phyloP scores from a whole-genome alignment of 257 asterid species.

The Solanum acaule region DNA sequence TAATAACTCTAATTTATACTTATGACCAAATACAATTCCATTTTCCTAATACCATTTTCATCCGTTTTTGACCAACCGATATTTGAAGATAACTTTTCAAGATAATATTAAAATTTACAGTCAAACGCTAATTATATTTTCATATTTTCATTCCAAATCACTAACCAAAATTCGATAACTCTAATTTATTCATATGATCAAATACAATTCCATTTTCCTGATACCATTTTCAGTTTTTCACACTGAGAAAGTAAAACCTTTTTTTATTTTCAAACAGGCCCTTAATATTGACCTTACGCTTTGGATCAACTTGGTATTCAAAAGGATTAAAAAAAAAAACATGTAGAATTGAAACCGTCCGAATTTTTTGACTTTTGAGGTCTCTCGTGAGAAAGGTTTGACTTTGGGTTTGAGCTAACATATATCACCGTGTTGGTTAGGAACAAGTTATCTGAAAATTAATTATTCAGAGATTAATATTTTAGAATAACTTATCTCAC shows the following conservation, averaged over 20 bases:
- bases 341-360: neutral
- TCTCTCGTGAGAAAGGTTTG: neutral
- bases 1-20: neutral
- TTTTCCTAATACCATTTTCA: no score
- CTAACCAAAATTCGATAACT: neutral
- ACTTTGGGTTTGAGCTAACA: neutral
- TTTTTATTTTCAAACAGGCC: neutral
- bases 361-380: neutral
- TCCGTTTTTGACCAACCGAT: no score
- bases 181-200: neutral
- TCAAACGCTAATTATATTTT: no score
- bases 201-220: neutral
- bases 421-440: no score
- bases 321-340: neutral
- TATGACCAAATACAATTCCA: neutral
- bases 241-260: neutral
- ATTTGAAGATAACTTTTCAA: neutral
- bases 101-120: no score
- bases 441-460: no score
- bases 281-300: neutral
- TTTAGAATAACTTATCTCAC: rapidly evolving
- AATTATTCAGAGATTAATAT: no score
- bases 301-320: neutral
- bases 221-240: neutral
- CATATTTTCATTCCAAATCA: no score